Evolutionary conservation across 2,329 filamentous ascomycete genomes (phyloP).

Genomic region (Epichloe sibirici): DNA sequence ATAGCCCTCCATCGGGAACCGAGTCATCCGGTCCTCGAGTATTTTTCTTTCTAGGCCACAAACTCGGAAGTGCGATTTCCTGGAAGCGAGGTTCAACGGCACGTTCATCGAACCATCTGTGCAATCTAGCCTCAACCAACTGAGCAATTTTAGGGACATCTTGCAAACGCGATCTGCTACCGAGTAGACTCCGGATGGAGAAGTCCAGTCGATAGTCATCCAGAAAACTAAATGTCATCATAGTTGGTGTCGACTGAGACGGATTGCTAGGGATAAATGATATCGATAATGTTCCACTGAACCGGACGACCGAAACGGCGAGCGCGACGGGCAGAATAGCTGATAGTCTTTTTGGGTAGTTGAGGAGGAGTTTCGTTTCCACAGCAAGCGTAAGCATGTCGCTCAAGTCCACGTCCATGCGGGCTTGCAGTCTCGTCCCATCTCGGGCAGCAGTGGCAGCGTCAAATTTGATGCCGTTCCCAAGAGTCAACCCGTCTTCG

Average conservation of each 20-base stretch:
- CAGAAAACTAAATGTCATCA: constrained; percentile 87
- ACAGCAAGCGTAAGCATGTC: constrained; percentile 92
- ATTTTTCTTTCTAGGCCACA: constrained; percentile 79
- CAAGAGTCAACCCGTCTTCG: constrained; percentile 56
- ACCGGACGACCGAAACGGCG: constrained; percentile 81
- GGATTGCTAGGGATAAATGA: constrained; percentile 76
- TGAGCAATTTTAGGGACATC: constrained; percentile 85
- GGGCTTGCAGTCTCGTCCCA: constrained; percentile 73
- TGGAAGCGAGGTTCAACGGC: constrained; percentile 79
- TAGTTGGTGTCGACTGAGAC: constrained; percentile 61
- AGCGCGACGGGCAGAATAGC: constrained; percentile 87
- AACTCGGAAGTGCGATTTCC: constrained; percentile 68
- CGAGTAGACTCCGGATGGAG: constrained; percentile 66
- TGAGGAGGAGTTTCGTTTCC: constrained; percentile 86
- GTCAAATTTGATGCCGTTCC: constrained; percentile 37
- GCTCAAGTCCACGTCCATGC: constrained; percentile 94
- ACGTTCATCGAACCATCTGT: constrained; percentile 80
- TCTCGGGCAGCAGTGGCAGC: constrained; percentile 40
- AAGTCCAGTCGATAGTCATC: constrained; percentile 81
- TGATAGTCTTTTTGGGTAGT: constrained; percentile 82
- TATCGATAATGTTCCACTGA: constrained; percentile 87
- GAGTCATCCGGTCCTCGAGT: constrained; percentile 59
- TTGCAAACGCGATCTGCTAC: constrained; percentile 66
- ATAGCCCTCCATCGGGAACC: constrained; percentile 32
- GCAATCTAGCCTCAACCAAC: constrained; percentile 65